Conservation (phyloP, 202 grass and related monocot species). For the Elaeis oleifera region DNA sequence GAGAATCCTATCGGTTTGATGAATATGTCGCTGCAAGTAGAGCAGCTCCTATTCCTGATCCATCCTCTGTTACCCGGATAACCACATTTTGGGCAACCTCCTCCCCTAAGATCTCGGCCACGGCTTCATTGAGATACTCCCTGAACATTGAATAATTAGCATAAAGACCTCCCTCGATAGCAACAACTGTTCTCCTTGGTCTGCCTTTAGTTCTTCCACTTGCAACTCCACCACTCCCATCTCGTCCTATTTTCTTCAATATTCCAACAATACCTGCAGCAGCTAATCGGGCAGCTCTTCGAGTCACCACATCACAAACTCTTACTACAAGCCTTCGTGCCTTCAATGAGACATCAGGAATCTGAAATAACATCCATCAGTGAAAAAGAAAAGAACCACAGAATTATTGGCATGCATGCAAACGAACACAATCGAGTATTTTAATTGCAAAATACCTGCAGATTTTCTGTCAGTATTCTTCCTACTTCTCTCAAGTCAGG, state of each 20-base stretch:
- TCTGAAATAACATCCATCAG: conserved; percentile 30
- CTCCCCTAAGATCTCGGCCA: conserved; percentile 82
- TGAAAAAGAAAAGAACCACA: not conserved
- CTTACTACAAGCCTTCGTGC: conserved; percentile 57
- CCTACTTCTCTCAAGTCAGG: conserved; percentile 70
- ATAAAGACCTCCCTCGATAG: conserved; percentile 71
- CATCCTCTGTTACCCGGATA: conserved; percentile 57
- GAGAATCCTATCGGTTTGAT: conserved; percentile 55
- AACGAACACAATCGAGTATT: not conserved
- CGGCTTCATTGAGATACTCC: conserved; percentile 68
- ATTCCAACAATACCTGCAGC: conserved; percentile 72
- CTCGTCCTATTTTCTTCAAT: conserved; percentile 80
- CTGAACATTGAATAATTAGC: conserved; percentile 59
- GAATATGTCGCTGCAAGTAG: conserved; percentile 61
- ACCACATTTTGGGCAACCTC: conserved; percentile 50
- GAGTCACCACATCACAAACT: conserved; percentile 62
- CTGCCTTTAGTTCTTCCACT: conserved; percentile 40
- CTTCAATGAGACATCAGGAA: conserved; percentile 51
- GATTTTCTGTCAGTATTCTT: conserved; percentile 54
- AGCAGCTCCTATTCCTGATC: conserved; percentile 60
- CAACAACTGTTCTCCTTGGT: conserved; percentile 47
- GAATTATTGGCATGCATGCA: not conserved
- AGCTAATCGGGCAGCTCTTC: conserved; percentile 66
- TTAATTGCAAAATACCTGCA: conserved; percentile 31
- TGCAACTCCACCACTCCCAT: conserved; percentile 35